These are phyloP conservation scores for Sungouiozyma ichnusensis DNA, from an alignment of 805 yeast genomes.

Conservation along the genomic window DNA sequence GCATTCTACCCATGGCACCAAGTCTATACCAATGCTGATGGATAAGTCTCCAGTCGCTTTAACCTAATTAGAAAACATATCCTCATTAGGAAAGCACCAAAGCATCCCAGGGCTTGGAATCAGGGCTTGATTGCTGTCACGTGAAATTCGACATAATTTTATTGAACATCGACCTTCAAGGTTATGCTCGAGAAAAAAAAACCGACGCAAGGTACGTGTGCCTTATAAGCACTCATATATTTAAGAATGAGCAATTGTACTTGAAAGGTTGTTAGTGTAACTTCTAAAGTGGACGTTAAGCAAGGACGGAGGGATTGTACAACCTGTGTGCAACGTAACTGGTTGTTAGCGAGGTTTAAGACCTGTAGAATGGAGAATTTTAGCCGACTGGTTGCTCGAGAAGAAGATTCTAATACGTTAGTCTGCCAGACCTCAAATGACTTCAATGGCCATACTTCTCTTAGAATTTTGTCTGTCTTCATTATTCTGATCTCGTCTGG, in stretches of 20 bases:
- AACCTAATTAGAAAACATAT: no score
- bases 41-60: no score
- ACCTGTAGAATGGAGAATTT: not conserved
- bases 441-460: slow-evolving; percentile 31
- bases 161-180: not conserved
- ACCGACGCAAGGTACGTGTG: not conserved
- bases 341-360: no score
- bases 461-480: slow-evolving; percentile 53
- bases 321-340: no score
- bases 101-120: no score
- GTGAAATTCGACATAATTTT: no score
- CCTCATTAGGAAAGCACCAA: no score
- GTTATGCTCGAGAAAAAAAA: not conserved
- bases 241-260: not conserved
- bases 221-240: not conserved
- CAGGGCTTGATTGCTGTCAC: no score
- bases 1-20: no score
- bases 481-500: slow-evolving; percentile 49
- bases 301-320: no score
- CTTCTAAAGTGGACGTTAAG: not conserved
- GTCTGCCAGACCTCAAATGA: slow-evolving; percentile 35
- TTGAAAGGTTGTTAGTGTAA: not conserved
- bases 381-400: slow-evolving; percentile 6
- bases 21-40: no score
- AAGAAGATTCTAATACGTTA: slow-evolving; percentile 13